Evolutionary conservation across 768 basidiomycete genomes (phyloP).

Genomic region (Boletus pseudo-olivaceus): DNA sequence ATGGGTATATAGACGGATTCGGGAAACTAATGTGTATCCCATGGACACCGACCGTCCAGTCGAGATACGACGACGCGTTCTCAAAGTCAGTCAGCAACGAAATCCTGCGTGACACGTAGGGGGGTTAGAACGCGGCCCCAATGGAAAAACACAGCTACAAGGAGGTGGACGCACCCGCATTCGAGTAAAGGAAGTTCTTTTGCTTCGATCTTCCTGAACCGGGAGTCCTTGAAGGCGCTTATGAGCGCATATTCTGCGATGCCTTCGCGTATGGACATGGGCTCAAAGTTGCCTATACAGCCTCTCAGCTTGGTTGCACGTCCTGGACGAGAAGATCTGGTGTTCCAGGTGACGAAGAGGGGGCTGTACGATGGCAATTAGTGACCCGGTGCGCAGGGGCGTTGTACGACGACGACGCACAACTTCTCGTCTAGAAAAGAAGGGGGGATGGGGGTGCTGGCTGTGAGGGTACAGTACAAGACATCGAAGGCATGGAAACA

Average conservation of each 20-base stretch:
- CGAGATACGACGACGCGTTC: conserved; percentile 76
- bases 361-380: conserved; percentile 40
- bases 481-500: conserved; percentile 81
- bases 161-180: conserved; percentile 66
- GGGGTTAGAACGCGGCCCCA: background rate
- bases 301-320: conserved; percentile 70
- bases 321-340: conserved; percentile 55
- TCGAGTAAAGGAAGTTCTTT: conserved; percentile 77
- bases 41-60: conserved; percentile 91
- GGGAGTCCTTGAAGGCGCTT: conserved; percentile 84
- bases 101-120: conserved; percentile 46
- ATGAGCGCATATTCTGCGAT: conserved; percentile 87
- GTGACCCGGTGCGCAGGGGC: background rate
- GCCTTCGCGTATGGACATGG: conserved; percentile 68
- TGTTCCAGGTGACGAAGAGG: conserved; percentile 97
- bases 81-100: conserved; percentile 95
- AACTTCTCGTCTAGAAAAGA: conserved; percentile 72
- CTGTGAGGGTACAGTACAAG: conserved; percentile 71
- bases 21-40: conserved; percentile 89
- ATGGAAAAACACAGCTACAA: background rate
- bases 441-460: conserved; percentile 50
- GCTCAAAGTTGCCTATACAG: conserved; percentile 92
- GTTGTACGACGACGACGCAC: conserved; percentile 47
- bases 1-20: conserved; percentile 61
- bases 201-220: conserved; percentile 78